Evolutionary conservation across 148 eudicot genomes (phyloP).

Genomic region (Nepenthes mirabilis): DNA sequence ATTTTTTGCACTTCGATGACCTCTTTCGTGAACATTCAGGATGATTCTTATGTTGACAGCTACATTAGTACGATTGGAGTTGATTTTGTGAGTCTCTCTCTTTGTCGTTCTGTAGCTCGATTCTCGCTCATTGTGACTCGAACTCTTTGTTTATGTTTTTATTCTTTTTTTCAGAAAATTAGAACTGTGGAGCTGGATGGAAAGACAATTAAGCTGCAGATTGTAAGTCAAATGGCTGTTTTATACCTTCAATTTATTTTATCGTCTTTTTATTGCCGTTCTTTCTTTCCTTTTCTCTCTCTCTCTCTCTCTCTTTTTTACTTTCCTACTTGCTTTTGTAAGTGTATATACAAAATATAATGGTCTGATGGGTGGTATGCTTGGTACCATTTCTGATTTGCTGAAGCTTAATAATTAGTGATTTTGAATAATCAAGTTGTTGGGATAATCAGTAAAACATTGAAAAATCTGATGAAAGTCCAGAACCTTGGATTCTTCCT

Average conservation of each 20-base stretch:
- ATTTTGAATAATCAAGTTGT: no score
- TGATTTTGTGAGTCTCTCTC: constrained; percentile 54
- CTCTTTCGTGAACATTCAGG: constrained; percentile 23
- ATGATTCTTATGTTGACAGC: constrained; percentile 80
- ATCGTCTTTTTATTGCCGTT: not conserved
- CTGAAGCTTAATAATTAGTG: no score
- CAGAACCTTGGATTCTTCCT: no score
- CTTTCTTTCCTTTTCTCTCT: no score
- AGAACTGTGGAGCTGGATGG: constrained; percentile 84
- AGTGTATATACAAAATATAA: no score
- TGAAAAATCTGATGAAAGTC: no score
- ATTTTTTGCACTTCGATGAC: not conserved
- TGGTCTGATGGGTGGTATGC: no score
- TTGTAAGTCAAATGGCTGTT: constrained; percentile 37
- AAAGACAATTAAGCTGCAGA: constrained; percentile 81
- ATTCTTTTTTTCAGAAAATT: constrained; percentile 47
- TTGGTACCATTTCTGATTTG: no score
- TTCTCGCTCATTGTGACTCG: not conserved
- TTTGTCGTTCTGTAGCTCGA: not conserved
- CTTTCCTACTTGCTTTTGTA: no score
- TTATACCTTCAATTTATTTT: not conserved
- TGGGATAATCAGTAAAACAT: no score
- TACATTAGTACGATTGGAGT: constrained; percentile 91
- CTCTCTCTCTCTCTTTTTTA: not conserved
- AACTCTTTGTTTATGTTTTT: not conserved